phyloP scores from a whole-genome alignment of 306 rosid genomes.

The Gastrolobium bilobum region DNA sequence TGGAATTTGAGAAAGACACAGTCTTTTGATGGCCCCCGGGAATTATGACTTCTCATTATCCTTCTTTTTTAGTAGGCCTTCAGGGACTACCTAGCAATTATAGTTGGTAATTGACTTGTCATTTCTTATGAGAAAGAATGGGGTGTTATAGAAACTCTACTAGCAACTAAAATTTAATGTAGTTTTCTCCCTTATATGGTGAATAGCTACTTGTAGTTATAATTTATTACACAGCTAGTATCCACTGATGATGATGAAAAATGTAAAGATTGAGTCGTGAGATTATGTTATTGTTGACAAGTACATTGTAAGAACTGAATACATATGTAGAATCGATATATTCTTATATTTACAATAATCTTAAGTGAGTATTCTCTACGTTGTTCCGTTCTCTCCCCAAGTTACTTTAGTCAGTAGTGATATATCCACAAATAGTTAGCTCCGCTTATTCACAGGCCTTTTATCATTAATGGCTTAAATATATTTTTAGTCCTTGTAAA shows the following conservation, averaged over 20 bases:
- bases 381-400: background rate
- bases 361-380: background rate
- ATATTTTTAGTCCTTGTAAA: no score
- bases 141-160: slow-evolving; percentile 25
- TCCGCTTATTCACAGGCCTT: no score
- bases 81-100: slow-evolving; percentile 12
- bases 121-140: slow-evolving; percentile 1
- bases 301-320: slow-evolving; percentile 33
- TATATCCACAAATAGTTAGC: no score
- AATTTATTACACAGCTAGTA: slow-evolving; percentile 30
- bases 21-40: slow-evolving; percentile 83
- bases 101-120: slow-evolving; percentile 34
- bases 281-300: slow-evolving; percentile 8
- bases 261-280: slow-evolving; percentile 25
- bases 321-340: slow-evolving; percentile 19
- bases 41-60: slow-evolving; percentile 47
- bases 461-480: no score
- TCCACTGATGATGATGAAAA: slow-evolving; percentile 22
- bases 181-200: slow-evolving; percentile 28
- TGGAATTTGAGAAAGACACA: slow-evolving; percentile 95
- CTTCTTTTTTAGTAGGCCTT: background rate
- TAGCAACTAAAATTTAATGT: slow-evolving; percentile 18
- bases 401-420: no score
- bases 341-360: slow-evolving; percentile 29
- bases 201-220: slow-evolving; percentile 15